Percentiles rank a stretch among this genome's conserved stretches.
Conservation (phyloP, 768 basidiomycete genomes). For the Coprinellus micaceus region DNA sequence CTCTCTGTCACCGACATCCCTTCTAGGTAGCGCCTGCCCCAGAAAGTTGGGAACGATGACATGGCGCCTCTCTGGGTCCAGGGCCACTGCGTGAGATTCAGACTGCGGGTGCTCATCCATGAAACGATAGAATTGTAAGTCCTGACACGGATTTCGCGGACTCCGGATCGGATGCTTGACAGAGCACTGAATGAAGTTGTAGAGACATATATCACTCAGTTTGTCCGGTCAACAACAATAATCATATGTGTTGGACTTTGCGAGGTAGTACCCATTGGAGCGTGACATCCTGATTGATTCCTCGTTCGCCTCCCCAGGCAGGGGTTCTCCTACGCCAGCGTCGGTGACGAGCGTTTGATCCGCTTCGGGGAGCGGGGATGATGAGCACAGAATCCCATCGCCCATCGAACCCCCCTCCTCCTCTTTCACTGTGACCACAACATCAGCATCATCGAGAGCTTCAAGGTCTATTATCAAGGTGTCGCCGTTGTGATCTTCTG, state of each 20-base stretch:
- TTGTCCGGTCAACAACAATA: background rate
- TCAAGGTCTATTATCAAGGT: too few relatives aligned
- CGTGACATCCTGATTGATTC: background rate
- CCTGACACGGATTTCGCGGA: too few relatives aligned
- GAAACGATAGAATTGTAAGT: background rate
- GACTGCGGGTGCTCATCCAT: background rate
- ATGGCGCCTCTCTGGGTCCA: background rate
- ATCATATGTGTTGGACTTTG: background rate
- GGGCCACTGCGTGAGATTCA: background rate
- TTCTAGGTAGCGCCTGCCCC: conserved; percentile 20
- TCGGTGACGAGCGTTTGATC: too few relatives aligned
- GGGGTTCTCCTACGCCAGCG: too few relatives aligned
- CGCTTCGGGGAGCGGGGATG: background rate
- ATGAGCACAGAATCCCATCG: background rate
- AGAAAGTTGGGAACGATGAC: conserved; percentile 24
- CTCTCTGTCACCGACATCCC: conserved; percentile 27
- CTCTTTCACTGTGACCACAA: too few relatives aligned
- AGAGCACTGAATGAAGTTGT: background rate
- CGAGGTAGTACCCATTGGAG: background rate
- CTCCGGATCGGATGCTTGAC: background rate
- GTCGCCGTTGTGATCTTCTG: too few relatives aligned
- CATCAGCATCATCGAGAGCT: background rate
- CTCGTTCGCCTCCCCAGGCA: background rate
- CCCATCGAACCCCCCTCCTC: too few relatives aligned
- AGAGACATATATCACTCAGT: background rate